Conservation (phyloP, 495 filamentous ascomycete genomes). For the Neurospora sp. region DNA sequence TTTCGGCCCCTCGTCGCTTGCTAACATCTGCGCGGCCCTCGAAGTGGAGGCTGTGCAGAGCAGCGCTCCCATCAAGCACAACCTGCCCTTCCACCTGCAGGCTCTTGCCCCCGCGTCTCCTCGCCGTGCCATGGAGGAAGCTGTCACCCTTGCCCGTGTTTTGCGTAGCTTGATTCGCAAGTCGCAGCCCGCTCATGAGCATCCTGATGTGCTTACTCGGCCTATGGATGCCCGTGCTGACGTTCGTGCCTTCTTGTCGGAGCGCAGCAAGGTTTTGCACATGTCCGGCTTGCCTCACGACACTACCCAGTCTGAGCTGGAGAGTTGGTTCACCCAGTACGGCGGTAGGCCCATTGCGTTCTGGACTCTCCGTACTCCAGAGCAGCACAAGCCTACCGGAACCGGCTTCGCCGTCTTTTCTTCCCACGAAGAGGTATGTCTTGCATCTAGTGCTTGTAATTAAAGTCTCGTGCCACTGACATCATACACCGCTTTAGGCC, state of each 20-base stretch:
- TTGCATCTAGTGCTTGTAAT: not conserved
- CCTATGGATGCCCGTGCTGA: slow-evolving; percentile 96
- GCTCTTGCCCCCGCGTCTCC: slow-evolving; percentile 94
- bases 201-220: slow-evolving; percentile 83
- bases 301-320: slow-evolving; percentile 93
- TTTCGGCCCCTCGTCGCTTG: slow-evolving; percentile 86
- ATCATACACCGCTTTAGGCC: slow-evolving; percentile 42
- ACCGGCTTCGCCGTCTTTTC: slow-evolving; percentile 97
- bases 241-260: slow-evolving; percentile 88
- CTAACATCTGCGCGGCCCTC: slow-evolving; percentile 94
- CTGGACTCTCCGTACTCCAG: slow-evolving; percentile 94
- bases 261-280: slow-evolving; percentile 94
- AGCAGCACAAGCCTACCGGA: slow-evolving; percentile 97
- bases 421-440: slow-evolving; percentile 93
- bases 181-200: slow-evolving; percentile 86
- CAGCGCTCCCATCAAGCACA: slow-evolving; percentile 96
- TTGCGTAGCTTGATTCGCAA: slow-evolving; percentile 87
- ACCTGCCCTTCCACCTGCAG: slow-evolving; percentile 94
- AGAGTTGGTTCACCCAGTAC: slow-evolving; percentile 99
- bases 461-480: not conserved
- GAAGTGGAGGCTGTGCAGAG: slow-evolving; percentile 96
- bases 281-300: slow-evolving; percentile 96
- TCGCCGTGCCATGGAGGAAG: slow-evolving; percentile 93
- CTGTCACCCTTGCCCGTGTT: slow-evolving; percentile 85
- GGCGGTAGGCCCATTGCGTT: slow-evolving; percentile 98